Conservation (phyloP, 495 filamentous ascomycete species). For the Zalerion maritima region DNA sequence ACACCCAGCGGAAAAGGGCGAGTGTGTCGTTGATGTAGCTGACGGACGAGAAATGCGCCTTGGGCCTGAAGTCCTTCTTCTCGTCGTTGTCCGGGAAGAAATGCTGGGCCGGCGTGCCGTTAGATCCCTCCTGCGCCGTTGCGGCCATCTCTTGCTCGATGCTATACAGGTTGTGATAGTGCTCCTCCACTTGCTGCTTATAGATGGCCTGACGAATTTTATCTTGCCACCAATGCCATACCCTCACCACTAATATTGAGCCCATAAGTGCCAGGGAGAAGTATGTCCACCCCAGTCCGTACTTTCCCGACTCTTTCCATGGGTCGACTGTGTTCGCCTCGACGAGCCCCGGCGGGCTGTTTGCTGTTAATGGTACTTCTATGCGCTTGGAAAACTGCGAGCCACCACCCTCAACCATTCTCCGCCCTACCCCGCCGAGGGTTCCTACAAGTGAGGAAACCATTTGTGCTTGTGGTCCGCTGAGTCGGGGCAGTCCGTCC, state of each 20-base stretch:
- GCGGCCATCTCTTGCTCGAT: conserved; percentile 48
- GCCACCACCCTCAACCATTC: no score
- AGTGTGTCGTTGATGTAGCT: conserved; percentile 58
- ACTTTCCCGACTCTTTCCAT: conserved; percentile 70
- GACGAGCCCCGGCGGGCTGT: conserved; percentile 52
- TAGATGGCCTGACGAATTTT: conserved; percentile 72
- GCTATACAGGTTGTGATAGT: conserved; percentile 36
- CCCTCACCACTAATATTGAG: conserved; percentile 46
- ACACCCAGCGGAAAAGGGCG: conserved; percentile 67
- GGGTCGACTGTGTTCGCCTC: conserved; percentile 66
- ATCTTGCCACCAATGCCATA: conserved; percentile 78
- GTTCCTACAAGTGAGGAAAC: no score
- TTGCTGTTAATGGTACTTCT: conserved; percentile 52
- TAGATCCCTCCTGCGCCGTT: conserved; percentile 52
- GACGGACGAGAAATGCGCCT: conserved; percentile 55
- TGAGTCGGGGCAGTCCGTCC: no score
- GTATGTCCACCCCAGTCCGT: conserved; percentile 77
- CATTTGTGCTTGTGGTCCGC: no score
- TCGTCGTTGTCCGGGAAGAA: conserved; percentile 55
- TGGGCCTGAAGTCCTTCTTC: conserved; percentile 39
- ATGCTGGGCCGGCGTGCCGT: conserved; percentile 43
- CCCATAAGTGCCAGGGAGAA: conserved; percentile 60
- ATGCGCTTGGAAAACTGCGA: conserved; percentile 54
- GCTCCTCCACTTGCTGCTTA: conserved; percentile 53
- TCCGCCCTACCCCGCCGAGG: no score